Base-by-base conservation (phyloP, 2,329 filamentous ascomycete species). In the Xylariaceae sp. region DNA sequence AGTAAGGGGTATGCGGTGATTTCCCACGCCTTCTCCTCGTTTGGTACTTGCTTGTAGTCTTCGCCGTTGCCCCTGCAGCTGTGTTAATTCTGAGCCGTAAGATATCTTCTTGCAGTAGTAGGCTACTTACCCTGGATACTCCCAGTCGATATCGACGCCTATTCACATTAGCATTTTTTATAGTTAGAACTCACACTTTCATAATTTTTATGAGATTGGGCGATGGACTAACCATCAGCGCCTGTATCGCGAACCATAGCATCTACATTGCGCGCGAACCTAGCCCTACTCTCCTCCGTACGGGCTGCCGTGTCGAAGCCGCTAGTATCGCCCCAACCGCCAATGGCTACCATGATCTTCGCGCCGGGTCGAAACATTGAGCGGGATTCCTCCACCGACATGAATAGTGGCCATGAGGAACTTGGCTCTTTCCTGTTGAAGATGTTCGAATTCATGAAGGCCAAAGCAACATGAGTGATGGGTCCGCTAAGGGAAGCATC, bases 91-190 rank as follows among this genome's bases (percentile, higher is more conserved):
- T 14, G 23, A 11, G 28, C 2, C 45, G 14, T 21, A 23, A 3
- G 37, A 17, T 16, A 14, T 24, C 1, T 37, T 31, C 16, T 40
- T 7, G 28, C 8, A n/a, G 4, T 17, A 26, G 17, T 0, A 11
- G 16, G 29, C 43, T 17, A 34, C 66, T 60, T 60, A 70, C 67
- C 64, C 66, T 3, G 70, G 70, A 58, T 73, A 85, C 59, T 84
- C 87, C 87, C 88, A 90, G 67, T 91, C 88, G 37, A 91, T 79
- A 60, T 91, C 87, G 67, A 81, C 71, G 6, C 72, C 58, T 68
- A 37, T 39, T 11, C 7, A 16, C 17, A 21, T 41, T 29, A 59
- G 36, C 33, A 29, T 19, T 17, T 14, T 28, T 19, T n/a, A 26
- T 31, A 21, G 34, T 33, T 6, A 23, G 6, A n/a, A 26, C 6